Evolutionary conservation across 139 green algal species (phyloP).

Genomic region (Coelastrella sp.): DNA sequence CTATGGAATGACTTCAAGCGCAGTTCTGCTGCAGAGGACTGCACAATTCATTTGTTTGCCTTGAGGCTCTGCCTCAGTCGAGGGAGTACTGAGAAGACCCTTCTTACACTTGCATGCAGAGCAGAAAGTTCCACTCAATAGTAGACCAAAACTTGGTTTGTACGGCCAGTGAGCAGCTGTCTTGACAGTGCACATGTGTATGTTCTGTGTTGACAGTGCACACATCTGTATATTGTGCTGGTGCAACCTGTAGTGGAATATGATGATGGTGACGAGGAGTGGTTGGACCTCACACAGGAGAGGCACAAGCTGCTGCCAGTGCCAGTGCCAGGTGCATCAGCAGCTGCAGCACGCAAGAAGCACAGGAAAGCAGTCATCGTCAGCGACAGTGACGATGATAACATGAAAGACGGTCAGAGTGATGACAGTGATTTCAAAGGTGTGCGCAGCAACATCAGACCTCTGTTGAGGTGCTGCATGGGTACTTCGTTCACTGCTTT

Average conservation of each 20-base stretch:
- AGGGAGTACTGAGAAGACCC: too few relatives aligned
- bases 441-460: not conserved
- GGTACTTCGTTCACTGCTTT: too few relatives aligned
- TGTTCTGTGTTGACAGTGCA: not conserved
- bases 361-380: conserved; percentile 17
- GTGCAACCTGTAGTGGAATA: conserved; percentile 61
- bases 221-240: not conserved
- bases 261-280: conserved; percentile 85
- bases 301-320: conserved; percentile 43
- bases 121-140: too few relatives aligned
- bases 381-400: conserved; percentile 46
- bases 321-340: not conserved
- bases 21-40: too few relatives aligned
- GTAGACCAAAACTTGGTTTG: too few relatives aligned
- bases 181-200: not conserved
- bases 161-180: conserved; percentile 31
- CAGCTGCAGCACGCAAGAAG: conserved; percentile 21
- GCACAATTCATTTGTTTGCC: too few relatives aligned
- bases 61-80: too few relatives aligned
- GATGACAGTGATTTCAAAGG: conserved; percentile 26
- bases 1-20: too few relatives aligned
- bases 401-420: conserved; percentile 30
- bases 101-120: too few relatives aligned
- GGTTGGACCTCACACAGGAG: conserved; percentile 67
- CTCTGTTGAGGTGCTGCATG: not conserved